phyloP scores from a whole-genome alignment of 176 grass and related monocot genomes.

The Ampelocalamus luodianensis region DNA sequence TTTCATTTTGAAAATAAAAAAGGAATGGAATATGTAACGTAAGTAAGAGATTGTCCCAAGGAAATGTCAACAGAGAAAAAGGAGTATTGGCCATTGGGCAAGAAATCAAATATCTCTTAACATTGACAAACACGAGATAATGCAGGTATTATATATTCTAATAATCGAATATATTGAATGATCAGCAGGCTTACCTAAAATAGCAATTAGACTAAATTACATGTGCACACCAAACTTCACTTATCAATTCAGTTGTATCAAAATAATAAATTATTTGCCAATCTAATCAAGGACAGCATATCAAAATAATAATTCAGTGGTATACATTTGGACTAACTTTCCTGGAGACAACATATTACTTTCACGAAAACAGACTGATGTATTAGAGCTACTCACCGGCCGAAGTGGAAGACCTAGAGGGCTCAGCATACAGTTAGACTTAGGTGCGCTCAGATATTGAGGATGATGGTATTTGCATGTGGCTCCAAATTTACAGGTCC shows the following conservation, averaged over 20 bases:
- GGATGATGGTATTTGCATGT: constrained; percentile 78
- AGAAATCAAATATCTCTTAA: neutral
- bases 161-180: neutral
- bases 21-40: neutral
- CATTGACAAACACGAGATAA: neutral
- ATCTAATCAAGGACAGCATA: constrained; percentile 21
- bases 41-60: neutral
- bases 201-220: neutral
- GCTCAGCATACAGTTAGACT: constrained; percentile 53
- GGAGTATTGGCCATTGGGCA: neutral
- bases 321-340: constrained; percentile 27
- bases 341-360: constrained; percentile 19
- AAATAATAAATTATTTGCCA: constrained; percentile 17
- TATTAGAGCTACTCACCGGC: constrained; percentile 54
- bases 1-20: neutral
- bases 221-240: neutral
- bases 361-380: neutral
- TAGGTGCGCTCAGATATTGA: constrained; percentile 54
- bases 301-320: constrained; percentile 16
- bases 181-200: neutral
- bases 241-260: constrained; percentile 18
- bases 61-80: neutral
- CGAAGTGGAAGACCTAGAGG: constrained; percentile 75
- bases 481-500: constrained; percentile 73
- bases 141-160: neutral